phyloP scores from a whole-genome alignment of 257 asterid species.

The Jaltomata sinuosa region DNA sequence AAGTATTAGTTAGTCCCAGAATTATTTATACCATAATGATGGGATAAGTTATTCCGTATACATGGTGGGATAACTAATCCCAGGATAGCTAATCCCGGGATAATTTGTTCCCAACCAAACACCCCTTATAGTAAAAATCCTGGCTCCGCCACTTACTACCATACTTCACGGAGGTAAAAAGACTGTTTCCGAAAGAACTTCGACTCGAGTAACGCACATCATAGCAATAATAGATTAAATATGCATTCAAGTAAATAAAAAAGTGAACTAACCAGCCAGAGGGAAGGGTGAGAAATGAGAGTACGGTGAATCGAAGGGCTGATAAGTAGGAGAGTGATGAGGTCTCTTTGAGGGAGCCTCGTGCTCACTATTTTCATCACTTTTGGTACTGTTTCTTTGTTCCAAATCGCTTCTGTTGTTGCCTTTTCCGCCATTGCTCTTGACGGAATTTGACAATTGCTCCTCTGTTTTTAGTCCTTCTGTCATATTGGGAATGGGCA shows the following conservation, averaged over 20 bases:
- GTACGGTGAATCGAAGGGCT: slow-evolving; percentile 59
- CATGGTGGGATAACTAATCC: no score
- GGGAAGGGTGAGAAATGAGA: slow-evolving; percentile 61
- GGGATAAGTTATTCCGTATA: no score
- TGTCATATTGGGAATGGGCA: background rate
- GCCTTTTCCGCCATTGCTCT: slow-evolving; percentile 10
- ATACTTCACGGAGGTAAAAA: no score
- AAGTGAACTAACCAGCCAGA: slow-evolving; percentile 53
- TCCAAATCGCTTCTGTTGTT: slow-evolving; percentile 38
- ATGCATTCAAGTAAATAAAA: background rate
- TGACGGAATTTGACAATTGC: background rate
- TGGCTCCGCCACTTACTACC: no score
- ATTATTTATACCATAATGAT: no score
- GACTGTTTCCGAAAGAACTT: no score
- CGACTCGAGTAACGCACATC: no score
- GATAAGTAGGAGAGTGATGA: slow-evolving; percentile 54
- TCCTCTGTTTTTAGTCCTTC: background rate
- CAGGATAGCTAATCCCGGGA: no score
- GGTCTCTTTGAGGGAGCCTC: slow-evolving; percentile 61
- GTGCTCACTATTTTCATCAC: slow-evolving; percentile 80
- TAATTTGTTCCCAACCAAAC: no score
- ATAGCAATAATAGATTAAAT: no score
- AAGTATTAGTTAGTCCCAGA: no score
- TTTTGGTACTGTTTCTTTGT: slow-evolving; percentile 58
- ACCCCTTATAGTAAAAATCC: no score